Percentiles rank a stretch among this genome's conserved stretches.
These are phyloP conservation scores for Trichophaea hybrida DNA, from an alignment of 2,329 filamentous ascomycete genomes.

Conservation along the genomic window DNA sequence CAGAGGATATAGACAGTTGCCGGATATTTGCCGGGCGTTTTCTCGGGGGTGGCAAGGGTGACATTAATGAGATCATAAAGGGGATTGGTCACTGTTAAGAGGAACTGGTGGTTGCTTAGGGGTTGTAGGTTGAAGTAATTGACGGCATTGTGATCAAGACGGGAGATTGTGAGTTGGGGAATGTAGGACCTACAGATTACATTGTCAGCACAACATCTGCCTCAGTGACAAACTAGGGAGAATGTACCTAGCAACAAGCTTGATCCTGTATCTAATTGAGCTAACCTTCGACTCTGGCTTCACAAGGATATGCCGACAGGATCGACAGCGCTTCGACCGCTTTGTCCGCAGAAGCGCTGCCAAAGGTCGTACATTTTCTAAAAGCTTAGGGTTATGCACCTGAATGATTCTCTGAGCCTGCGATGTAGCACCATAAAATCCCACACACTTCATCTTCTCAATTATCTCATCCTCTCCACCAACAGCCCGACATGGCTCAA, in stretches of 20 bases:
- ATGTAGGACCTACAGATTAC: conserved; percentile 52
- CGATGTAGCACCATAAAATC: conserved; percentile 24
- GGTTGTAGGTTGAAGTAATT: conserved; percentile 39
- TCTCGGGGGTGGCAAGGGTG: conserved; percentile 68
- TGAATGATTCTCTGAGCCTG: conserved; percentile 22
- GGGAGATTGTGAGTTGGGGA: conserved; percentile 61
- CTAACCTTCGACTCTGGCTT: conserved; percentile 85
- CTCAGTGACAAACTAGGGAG: conserved; percentile 16
- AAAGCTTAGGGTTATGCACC: conserved; percentile 22
- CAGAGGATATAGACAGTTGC: conserved; percentile 83
- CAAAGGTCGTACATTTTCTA: conserved; percentile 51
- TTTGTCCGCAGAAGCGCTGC: conserved; percentile 78
- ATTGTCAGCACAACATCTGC: not conserved
- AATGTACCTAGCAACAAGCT: conserved; percentile 51
- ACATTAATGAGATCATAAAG: conserved; percentile 84
- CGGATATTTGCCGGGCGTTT: conserved; percentile 60
- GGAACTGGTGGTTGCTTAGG: conserved; percentile 55
- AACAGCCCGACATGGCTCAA: conserved; percentile 21
- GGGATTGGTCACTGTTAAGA: conserved; percentile 84
- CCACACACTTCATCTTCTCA: conserved; percentile 20
- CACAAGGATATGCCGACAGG: conserved; percentile 86
- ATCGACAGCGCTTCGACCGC: conserved; percentile 80
- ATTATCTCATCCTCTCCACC: conserved; percentile 24
- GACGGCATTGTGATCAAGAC: conserved; percentile 36
- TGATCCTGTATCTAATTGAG: conserved; percentile 82